Percentiles rank a stretch among this genome's conserved stretches.
Evolutionary conservation across 208 protist species (phyloP).

Genomic region (Acanthamoeba rhysodes): DNA sequence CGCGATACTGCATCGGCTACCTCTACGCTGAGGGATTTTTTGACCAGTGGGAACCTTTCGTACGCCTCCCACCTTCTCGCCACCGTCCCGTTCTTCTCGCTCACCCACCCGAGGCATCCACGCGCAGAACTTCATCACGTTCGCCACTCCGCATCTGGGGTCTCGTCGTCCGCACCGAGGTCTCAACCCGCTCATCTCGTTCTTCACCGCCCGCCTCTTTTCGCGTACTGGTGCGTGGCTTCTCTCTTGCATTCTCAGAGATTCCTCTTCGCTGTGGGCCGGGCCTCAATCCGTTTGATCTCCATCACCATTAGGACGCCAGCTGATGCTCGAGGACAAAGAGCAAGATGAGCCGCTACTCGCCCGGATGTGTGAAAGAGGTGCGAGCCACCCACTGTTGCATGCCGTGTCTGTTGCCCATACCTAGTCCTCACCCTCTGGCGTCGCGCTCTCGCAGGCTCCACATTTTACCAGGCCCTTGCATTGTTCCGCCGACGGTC

Average conservation of each 20-base stretch:
- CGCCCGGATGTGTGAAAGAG: neutral
- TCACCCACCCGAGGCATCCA: too few relatives aligned
- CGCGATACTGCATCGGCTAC: constrained; percentile 23
- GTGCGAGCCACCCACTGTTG: neutral
- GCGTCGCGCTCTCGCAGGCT: neutral
- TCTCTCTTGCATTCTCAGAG: neutral
- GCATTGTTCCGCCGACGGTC: neutral
- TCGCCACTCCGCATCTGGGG: constrained; percentile 8
- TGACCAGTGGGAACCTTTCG: constrained; percentile 7
- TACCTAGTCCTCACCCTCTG: neutral
- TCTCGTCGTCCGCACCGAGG: neutral
- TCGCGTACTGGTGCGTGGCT: neutral
- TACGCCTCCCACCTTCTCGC: neutral
- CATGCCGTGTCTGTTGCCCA: neutral
- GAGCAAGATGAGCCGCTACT: neutral
- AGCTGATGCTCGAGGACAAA: constrained; percentile 27
- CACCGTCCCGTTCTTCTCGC: too few relatives aligned
- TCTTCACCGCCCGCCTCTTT: constrained; percentile 19
- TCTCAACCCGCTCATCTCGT: constrained; percentile 17
- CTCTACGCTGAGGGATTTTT: constrained; percentile 5
- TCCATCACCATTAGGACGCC: neutral
- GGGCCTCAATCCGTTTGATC: neutral
- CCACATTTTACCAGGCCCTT: neutral
- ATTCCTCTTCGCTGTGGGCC: neutral
- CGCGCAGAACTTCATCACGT: neutral